These are phyloP conservation scores for Candida fluviatilis DNA, from an alignment of 805 yeast species.

Conservation along the genomic window DNA sequence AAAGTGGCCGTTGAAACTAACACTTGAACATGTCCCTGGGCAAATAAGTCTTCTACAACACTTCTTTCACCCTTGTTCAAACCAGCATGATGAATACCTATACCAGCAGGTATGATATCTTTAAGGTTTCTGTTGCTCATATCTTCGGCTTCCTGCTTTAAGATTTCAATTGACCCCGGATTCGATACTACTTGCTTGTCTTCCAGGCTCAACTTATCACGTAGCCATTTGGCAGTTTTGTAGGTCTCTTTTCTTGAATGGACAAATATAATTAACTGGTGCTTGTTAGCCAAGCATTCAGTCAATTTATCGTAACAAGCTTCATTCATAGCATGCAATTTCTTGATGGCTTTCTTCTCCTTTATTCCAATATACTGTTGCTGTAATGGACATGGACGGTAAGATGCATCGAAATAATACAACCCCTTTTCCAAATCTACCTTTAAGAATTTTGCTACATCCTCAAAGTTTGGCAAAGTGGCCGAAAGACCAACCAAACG, in stretches of 20 bases:
- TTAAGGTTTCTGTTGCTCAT: conserved; percentile 52
- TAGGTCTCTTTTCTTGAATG: conserved; percentile 92
- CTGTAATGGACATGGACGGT: conserved; percentile 87
- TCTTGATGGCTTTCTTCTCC: conserved; percentile 75
- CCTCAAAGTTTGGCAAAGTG: conserved; percentile 82
- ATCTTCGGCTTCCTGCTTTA: conserved; percentile 57
- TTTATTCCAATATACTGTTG: conserved; percentile 88
- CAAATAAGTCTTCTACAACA: conserved; percentile 79
- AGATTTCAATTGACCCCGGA: conserved; percentile 57
- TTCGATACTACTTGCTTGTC: conserved; percentile 44
- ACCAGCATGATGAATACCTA: conserved; percentile 94
- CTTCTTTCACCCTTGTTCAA: conserved; percentile 67
- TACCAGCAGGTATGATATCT: conserved; percentile 62
- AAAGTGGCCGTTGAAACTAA: conserved; percentile 88
- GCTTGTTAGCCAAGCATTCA: conserved; percentile 56
- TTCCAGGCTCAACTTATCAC: conserved; percentile 59
- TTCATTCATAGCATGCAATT: conserved; percentile 78
- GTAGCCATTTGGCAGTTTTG: conserved; percentile 73
- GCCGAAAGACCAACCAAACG: conserved; percentile 88
- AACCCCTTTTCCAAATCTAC: conserved; percentile 58
- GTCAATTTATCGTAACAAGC: conserved; percentile 75
- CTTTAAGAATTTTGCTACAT: conserved; percentile 77
- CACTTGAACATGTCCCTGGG: conserved; percentile 80
- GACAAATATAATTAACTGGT: conserved; percentile 85
- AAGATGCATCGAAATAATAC: conserved; percentile 78